Conservation (phyloP, 805 yeast species). For the Kuraishia ogatae region DNA sequence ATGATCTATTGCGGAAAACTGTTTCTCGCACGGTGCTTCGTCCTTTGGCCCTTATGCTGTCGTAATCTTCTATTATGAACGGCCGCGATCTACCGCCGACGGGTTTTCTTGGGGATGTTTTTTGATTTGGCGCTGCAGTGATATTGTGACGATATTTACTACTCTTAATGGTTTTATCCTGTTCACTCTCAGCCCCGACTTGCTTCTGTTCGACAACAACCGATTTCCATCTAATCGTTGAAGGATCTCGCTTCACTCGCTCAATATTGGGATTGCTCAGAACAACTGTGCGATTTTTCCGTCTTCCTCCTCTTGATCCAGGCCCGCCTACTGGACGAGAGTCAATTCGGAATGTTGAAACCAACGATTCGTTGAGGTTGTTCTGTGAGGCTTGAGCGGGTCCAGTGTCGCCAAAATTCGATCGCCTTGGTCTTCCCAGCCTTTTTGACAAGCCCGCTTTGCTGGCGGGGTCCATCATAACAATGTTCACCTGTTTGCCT, state of each 20-base stretch:
- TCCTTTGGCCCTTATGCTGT: constrained; percentile 2
- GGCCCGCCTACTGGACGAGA: constrained; percentile 1
- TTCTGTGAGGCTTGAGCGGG: constrained; percentile 4
- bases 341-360: constrained; percentile 10
- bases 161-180: background rate
- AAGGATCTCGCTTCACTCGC: constrained; percentile 26
- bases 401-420: background rate
- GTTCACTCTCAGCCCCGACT: background rate
- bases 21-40: constrained; percentile 2
- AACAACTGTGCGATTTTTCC: constrained; percentile 75
- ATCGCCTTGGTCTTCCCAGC: constrained; percentile 3
- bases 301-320: constrained; percentile 1
- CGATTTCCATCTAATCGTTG: background rate
- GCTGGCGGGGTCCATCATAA: constrained; percentile 11
- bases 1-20: background rate
- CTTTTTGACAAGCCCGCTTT: constrained; percentile 10
- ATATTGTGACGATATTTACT: background rate
- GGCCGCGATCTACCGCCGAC: background rate
- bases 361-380: constrained; percentile 9
- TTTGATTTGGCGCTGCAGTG: background rate
- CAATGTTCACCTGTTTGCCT: constrained; percentile 5
- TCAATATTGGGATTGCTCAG: constrained; percentile 45
- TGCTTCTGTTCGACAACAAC: background rate
- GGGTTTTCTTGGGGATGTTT: background rate
- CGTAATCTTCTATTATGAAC: background rate